phyloP scores from a whole-genome alignment of 2,329 filamentous ascomycete genomes.

The Pestalotiopsis fici region DNA sequence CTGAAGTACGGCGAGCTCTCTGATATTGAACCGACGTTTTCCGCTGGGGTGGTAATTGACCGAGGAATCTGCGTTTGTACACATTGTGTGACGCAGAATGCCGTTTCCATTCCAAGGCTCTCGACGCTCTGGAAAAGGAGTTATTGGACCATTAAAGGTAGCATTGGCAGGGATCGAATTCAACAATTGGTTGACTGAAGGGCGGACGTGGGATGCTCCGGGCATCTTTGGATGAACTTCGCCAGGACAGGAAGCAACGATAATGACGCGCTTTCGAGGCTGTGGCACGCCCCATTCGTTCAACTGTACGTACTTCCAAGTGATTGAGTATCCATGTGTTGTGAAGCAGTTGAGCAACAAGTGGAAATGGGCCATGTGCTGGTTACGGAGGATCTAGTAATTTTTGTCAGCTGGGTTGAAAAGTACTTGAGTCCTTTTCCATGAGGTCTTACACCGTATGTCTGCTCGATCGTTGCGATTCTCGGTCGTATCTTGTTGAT shows the following conservation, averaged over 20 bases:
- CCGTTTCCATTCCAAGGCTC: conserved; percentile 43
- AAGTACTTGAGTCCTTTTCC: not conserved
- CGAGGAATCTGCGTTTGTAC: conserved; percentile 52
- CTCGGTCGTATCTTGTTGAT: conserved; percentile 61
- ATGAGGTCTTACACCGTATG: conserved; percentile 55
- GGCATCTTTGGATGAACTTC: conserved; percentile 69
- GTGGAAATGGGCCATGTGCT: conserved; percentile 54
- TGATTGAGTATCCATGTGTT: conserved; percentile 63
- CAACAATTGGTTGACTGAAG: conserved; percentile 43
- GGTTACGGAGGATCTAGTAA: conserved; percentile 46
- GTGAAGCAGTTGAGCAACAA: conserved; percentile 64
- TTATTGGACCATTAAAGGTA: conserved; percentile 37
- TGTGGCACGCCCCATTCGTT: conserved; percentile 51
- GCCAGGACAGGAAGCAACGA: conserved; percentile 64
- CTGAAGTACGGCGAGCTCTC: conserved; percentile 68
- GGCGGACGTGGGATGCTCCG: conserved; percentile 53
- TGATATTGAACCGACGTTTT: conserved; percentile 58
- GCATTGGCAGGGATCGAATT: conserved; percentile 21
- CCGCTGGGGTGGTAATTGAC: conserved; percentile 67
- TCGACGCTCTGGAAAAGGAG: conserved; percentile 23
- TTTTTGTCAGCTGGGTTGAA: not conserved
- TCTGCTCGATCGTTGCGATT: conserved; percentile 76
- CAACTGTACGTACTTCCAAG: conserved; percentile 62
- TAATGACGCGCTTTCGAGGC: conserved; percentile 49
- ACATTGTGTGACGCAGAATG: conserved; percentile 58